Base-by-base conservation (phyloP, 495 filamentous ascomycete species). In the Penicillium taxi region DNA sequence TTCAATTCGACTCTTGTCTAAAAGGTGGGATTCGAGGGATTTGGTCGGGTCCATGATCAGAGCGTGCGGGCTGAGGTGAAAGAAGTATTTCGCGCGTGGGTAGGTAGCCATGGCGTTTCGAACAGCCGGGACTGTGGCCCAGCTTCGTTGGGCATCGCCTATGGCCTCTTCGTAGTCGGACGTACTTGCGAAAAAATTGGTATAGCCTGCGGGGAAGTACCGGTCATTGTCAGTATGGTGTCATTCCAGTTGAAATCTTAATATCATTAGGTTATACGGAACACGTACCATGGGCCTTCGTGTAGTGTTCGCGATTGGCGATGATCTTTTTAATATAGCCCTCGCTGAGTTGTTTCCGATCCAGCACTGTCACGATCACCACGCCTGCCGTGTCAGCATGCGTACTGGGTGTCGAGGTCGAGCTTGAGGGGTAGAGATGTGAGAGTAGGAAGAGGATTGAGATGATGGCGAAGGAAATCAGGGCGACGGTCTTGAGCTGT, bases 11-110 rank as follows among this genome's bases (percentile, higher is more conserved):
- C 64, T 61, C 20, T 74, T 65, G 12, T 74, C 63, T 57, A 93
- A 74, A 29, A 96, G 60, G 47, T 90, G 78, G 4, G 73, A 67
- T 37, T 81, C 72, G 26, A 96, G 67, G 0, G 73, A 66, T 41
- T 82, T 70, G 18, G 71, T 59, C 0, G 85, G 85, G 59, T 91
- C 86, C 88, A 94, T 94, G 60, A 99, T 86, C 27, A 95, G 69
- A 30, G 86, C 77, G 52, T 88, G 76, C 30, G 80, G 70, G 39
- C 86, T 84, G 2, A 96, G 79, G 53, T 80, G 81, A 76, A 87
- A 96, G 65, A 96, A 76, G 50, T 79, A 94, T 32, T 72, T 72
- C 35, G 73, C 73, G 43, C 84, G 66, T 9, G 88, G 84, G 47
- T 77, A 80, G 24, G 72, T 66, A 5, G 86, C 80, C 66, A 99